Conservation (phyloP, 2,329 filamentous ascomycete species). For the Sporothrix mexicana region DNA sequence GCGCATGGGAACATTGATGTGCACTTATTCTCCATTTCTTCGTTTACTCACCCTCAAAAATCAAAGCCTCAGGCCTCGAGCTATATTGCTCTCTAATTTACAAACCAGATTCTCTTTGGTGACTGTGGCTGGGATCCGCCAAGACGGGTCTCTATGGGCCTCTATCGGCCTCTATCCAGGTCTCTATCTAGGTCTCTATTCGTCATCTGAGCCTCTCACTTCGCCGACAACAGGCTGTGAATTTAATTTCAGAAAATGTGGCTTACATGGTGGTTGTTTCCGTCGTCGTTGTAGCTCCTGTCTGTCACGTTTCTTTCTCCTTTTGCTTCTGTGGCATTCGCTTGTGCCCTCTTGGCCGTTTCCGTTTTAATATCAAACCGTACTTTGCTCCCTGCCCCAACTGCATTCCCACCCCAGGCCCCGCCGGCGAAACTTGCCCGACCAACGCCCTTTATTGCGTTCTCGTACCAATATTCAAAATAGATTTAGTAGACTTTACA, state of each 20-base stretch:
- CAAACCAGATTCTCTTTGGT: no score
- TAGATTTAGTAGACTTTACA: no score
- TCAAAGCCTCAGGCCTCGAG: not conserved
- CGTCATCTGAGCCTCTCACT: not conserved
- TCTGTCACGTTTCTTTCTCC: not conserved
- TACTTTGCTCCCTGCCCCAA: not conserved
- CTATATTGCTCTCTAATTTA: not conserved
- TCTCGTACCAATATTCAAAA: not conserved
- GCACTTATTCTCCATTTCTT: no score
- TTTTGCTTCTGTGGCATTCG: not conserved
- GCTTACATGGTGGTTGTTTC: not conserved
- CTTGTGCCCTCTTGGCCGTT: constrained; percentile 16
- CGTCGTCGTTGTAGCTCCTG: not conserved
- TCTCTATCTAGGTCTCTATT: no score
- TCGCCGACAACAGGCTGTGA: constrained; percentile 1
- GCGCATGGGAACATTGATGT: no score
- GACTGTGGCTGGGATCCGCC: constrained; percentile 13
- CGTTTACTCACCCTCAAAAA: not conserved
- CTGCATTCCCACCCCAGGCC: not conserved
- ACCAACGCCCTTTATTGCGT: not conserved
- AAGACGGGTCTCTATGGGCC: not conserved
- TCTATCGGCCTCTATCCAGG: not conserved
- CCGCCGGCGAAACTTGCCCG: not conserved
- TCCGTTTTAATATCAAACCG: constrained; percentile 11
- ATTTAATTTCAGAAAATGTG: not conserved